Percentiles rank a stretch among this genome's conserved stretches.
Evolutionary conservation across 2,329 filamentous ascomycete species (phyloP).

Genomic region (Alternaria triticimaculans): DNA sequence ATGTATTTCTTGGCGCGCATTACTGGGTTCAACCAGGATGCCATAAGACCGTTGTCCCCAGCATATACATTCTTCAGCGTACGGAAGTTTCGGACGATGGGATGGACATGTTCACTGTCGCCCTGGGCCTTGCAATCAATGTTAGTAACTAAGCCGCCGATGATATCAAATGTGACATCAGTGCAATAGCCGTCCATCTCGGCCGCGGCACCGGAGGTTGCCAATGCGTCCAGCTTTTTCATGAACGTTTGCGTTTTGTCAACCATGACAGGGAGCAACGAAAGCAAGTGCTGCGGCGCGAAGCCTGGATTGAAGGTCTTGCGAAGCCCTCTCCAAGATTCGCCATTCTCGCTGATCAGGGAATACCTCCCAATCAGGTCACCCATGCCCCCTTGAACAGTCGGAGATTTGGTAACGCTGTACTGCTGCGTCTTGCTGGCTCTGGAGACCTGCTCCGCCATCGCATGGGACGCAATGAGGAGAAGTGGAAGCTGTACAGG

Average conservation of each 20-base stretch:
- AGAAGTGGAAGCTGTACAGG: conserved; percentile 35
- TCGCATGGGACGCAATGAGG: conserved; percentile 38
- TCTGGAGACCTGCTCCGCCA: conserved; percentile 45
- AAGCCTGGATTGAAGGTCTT: conserved; percentile 49
- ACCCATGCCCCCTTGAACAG: conserved; percentile 26
- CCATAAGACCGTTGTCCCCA: conserved; percentile 28
- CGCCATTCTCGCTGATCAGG: conserved; percentile 35
- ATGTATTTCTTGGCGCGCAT: conserved; percentile 24
- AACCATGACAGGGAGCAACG: conserved; percentile 43
- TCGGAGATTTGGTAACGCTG: conserved; percentile 45
- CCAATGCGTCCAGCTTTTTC: conserved; percentile 37
- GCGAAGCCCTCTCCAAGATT: conserved; percentile 45
- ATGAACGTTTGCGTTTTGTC: conserved; percentile 46
- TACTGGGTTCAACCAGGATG: conserved; percentile 30
- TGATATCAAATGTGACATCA: conserved; percentile 46
- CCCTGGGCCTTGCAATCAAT: conserved; percentile 40
- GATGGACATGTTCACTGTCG: conserved; percentile 21
- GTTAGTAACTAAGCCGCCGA: conserved; percentile 41
- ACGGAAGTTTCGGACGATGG: conserved; percentile 35
- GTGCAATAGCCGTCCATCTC: conserved; percentile 41
- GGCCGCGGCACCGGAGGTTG: conserved; percentile 28
- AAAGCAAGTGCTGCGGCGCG: conserved; percentile 44
- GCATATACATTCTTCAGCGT: conserved; percentile 27
- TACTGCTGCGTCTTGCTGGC: conserved; percentile 37
- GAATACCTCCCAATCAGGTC: conserved; percentile 38